phyloP scores from a whole-genome alignment of 768 basidiomycete species.

The Rhodotorula paludigena region DNA sequence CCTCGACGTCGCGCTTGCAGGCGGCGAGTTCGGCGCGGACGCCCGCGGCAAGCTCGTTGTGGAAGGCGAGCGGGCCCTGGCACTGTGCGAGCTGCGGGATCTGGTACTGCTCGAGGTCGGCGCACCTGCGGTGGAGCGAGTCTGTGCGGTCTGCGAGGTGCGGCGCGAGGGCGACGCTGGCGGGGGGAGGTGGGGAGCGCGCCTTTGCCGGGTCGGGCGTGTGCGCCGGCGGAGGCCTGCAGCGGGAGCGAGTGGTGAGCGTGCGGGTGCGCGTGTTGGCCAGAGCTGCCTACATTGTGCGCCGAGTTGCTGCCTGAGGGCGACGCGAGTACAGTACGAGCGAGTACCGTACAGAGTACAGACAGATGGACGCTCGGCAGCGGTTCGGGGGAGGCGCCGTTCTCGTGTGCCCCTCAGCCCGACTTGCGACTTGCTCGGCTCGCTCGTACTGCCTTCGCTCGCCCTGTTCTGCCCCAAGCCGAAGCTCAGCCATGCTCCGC shows the following conservation, averaged over 20 bases:
- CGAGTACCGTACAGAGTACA: too few species aligned
- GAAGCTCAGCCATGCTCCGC: too few species aligned
- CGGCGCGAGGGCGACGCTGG: conserved; percentile 21
- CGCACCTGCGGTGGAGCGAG: conserved; percentile 55
- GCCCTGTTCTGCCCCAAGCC: too few species aligned
- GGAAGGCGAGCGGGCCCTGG: conserved; percentile 62
- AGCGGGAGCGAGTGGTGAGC: neutral
- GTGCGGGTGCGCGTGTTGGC: neutral
- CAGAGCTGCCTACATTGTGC: neutral
- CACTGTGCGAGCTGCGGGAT: conserved; percentile 69
- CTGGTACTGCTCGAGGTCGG: conserved; percentile 64
- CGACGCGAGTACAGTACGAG: too few species aligned
- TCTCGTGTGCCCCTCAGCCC: too few species aligned
- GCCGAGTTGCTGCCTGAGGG: too few species aligned
- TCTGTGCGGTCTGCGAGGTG: conserved; percentile 4
- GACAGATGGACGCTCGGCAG: too few species aligned
- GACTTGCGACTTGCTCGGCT: too few species aligned
- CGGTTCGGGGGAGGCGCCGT: too few species aligned
- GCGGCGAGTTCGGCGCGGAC: conserved; percentile 68
- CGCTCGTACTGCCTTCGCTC: too few species aligned
- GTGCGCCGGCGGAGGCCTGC: conserved; percentile 32
- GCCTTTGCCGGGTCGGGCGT: conserved; percentile 8
- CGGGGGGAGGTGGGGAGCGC: neutral
- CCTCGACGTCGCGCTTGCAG: conserved; percentile 65
- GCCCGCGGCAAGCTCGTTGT: conserved; percentile 70